Evolutionary conservation across 1,139 yeast species (phyloP).

Genomic region (Spathaspora sp.): DNA sequence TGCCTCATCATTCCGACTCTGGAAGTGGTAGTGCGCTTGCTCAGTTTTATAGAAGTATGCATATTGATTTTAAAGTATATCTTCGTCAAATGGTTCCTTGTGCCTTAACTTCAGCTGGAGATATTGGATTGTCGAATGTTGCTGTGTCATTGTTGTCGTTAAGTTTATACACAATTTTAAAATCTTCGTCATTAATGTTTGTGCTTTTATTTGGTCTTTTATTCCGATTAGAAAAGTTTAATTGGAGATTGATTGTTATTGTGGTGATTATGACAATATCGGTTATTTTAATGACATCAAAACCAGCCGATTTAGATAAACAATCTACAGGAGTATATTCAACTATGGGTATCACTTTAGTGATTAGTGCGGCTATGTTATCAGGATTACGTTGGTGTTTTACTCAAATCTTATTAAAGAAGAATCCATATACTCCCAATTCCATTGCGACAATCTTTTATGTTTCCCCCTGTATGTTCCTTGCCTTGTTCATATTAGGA

Average conservation of each 20-base stretch:
- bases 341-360: conserved; percentile 66
- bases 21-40: neutral
- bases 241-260: conserved; percentile 63
- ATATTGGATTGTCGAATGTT: conserved; percentile 88
- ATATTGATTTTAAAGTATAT: conserved; percentile 30
- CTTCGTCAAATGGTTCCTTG: conserved; percentile 71
- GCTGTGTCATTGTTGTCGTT: conserved; percentile 78
- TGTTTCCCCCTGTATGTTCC: conserved; percentile 81
- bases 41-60: conserved; percentile 3
- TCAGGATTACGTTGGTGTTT: conserved; percentile 95
- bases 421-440: conserved; percentile 57
- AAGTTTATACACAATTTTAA: conserved; percentile 89
- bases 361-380: conserved; percentile 72
- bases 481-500: conserved; percentile 60
- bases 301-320: conserved; percentile 19
- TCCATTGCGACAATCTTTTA: conserved; percentile 84
- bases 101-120: conserved; percentile 86
- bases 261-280: conserved; percentile 78
- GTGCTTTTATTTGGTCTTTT: conserved; percentile 83
- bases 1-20: neutral
- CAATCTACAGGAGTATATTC: conserved; percentile 16
- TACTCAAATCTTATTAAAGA: conserved; percentile 74
- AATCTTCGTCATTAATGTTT: conserved; percentile 82
- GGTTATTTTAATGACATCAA: conserved; percentile 81
- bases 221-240: conserved; percentile 71